Evolutionary conservation across 371 early-diverging fungal species (phyloP), one percentile per base, ranked within the genome.

Genomic region (Mortierella sp.): DNA sequence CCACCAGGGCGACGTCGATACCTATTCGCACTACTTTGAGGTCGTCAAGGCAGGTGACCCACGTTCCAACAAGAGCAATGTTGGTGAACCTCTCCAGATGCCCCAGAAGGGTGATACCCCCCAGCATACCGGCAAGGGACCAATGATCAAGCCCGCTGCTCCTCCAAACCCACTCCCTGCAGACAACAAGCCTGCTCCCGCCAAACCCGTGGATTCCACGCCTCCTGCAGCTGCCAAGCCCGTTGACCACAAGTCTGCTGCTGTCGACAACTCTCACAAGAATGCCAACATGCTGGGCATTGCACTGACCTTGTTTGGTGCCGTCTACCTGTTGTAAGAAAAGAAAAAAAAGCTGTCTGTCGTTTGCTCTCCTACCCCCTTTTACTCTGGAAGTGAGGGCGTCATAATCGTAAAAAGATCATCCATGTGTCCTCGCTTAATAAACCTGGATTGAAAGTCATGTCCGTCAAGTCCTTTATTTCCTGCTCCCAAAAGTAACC

Each of bases 1-100:
- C 12, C 59, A 68, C 27, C 49, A 39, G 6, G 56, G 52, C 7
- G 40, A 60, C 3, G 13, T 69, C 12, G 70, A 77, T 25, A 66
- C 77, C 2, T 77, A 77, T 51, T 77, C 77, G 12, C 77, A 69
- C 29, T 77, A 77, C 60, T 77, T 77, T 77, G 77, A 77, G 45
- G 17, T 77, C 16, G 58, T 41, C 45, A 27, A 22, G 28, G 61
- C 57, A 2, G 77, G 69, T 14, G 77, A 76, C 25, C 45, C 61
- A 2, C 69, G 77, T 0, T 63, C 69, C 19, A 48, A 41, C 45
- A 60, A 60, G 62, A 60, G 58, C 43, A 76, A 76, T 41, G 69
- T 68, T 16, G 77, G 69, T 12, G 65, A 76, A 55, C 77, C 77
- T 5, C 21, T 76, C 29, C 44, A 57, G 51, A 52, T 68, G 61